Conservation (phyloP, 495 filamentous ascomycete species). For the Aspergillus haitiensis region DNA sequence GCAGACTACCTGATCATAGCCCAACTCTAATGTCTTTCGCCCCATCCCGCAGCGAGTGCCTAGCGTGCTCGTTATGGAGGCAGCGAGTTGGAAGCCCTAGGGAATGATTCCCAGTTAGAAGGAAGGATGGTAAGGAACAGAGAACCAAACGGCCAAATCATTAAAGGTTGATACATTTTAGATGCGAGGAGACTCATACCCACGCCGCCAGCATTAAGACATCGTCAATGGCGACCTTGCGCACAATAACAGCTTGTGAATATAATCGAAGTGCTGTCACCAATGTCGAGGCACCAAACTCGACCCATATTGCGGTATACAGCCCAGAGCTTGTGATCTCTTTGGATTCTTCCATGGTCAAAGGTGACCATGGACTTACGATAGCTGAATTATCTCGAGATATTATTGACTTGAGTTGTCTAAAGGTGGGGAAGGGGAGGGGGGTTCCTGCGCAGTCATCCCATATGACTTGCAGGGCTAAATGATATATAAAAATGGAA, state of each 20-base stretch:
- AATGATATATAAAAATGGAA: not conserved
- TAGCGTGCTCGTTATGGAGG: not conserved
- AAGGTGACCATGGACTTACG: not conserved
- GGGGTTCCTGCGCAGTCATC: not conserved
- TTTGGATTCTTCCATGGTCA: not conserved
- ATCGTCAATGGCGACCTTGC: constrained; percentile 1
- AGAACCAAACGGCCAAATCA: not conserved
- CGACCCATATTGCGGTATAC: not conserved
- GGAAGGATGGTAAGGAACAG: not conserved
- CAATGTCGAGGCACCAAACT: not conserved
- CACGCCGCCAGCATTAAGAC: not conserved
- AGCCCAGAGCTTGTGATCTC: not conserved
- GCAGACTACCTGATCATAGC: not conserved
- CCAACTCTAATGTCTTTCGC: not conserved
- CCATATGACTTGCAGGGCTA: not conserved
- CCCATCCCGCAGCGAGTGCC: constrained; percentile 1
- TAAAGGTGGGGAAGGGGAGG: no score
- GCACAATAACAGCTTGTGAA: not conserved
- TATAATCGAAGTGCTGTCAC: not conserved
- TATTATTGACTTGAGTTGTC: not conserved
- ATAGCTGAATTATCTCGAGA: not conserved
- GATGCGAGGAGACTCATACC: not conserved
- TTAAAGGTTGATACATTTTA: no score
- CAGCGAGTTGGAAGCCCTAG: not conserved
- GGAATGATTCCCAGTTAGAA: not conserved